Base-by-base conservation (phyloP, 2,329 filamentous ascomycete genomes). In the Magnaporthales sp. region DNA sequence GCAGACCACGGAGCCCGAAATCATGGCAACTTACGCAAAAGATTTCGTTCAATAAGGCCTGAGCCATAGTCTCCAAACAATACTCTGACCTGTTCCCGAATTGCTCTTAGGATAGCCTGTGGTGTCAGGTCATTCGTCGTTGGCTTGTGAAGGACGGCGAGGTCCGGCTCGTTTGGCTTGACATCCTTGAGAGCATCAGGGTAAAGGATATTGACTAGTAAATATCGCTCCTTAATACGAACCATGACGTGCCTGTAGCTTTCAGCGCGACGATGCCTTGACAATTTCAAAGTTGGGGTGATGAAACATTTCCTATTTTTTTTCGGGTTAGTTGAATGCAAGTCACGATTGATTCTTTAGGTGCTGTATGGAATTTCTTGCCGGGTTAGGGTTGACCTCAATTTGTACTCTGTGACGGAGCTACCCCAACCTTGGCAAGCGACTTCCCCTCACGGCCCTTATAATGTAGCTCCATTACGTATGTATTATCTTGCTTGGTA, bases 181-280 rank as follows among this genome's bases (percentile, higher is more conserved):
- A 83, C 71, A 71, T 78, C 76, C 38, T 74, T 64, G 10, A 80
- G 69, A 13, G 86, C 80, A 7, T 87, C 83, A 0, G 93, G 92
- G 73, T 97, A 97, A 62, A 98, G 83, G 70, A 98, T 93, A 75
- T 96, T 92, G 69, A 98, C 87, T n/a, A 98, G 87, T 22, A 99
- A 86, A 77, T 99, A 99, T 73, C 95, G 89, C 78, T 97, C 91
- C 79, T 99, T 99, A 71, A 98, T 87, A 75, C 95, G 92, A 68
- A 99, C 95, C 95, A 99, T 97, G 66, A 64, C 46, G 46, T n/a
- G 38, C 15, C 24, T 51, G 6, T 51, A 19, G 38, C 38, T n/a
- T n/a, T 51, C 7, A 8, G 38, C 5, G 38, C 38, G 38, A n/a
- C 6, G 38, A 51, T 19, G 19, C n/a, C 2, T 51, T 51, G 38